Base-by-base conservation (phyloP, 768 basidiomycete genomes). In the Tylopilus plumbeoviolaceoides region DNA sequence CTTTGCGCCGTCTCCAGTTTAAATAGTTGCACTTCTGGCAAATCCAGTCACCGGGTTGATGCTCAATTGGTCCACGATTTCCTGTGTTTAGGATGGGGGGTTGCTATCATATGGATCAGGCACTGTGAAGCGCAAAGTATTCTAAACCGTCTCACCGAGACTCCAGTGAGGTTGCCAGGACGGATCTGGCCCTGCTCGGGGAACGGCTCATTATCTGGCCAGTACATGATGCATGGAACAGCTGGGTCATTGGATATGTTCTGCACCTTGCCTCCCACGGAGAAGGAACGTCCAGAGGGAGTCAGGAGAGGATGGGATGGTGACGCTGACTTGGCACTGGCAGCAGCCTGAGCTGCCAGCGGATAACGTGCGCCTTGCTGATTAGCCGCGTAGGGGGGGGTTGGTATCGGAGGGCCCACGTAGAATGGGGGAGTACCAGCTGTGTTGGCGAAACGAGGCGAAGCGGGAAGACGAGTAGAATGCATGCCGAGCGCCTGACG, bases 11-110 rank as follows among this genome's bases (percentile, higher is more conserved):
- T 58, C 90, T 78, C 90, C 90, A 93, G 66, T 93, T 93, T 59
- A 91, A 70, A 71, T 93, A 92, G 63, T 87, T 87, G 69, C 91
- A 93, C 65, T 87, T 89, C 58, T 77, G 74, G 70, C 90, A 93
- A 51, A 89, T 77, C 90, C 87, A 88, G 72, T 88, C 87, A 17
- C 85, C 85, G 7, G 85, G 85, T 75, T 88, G 85, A 70, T 91
- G 88, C 58, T 89, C 87, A 49, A 92, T 92, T 8, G 91, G 90
- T 23, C 90, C 90, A 51, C 86, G 79, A 69, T 93, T 93, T 2
- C 90, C 90, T 0, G 91, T 93, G 65, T 93, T 93, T 58, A 92
- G 73, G 61, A 92, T 92, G 51, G 90, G 91, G 21, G 90, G 91
- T 57, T 87, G 88, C 83, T 87, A 66, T 17, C 23, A 35, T 5